Conservation (phyloP, 768 basidiomycete genomes). For the Pulveroboletus sp. region DNA sequence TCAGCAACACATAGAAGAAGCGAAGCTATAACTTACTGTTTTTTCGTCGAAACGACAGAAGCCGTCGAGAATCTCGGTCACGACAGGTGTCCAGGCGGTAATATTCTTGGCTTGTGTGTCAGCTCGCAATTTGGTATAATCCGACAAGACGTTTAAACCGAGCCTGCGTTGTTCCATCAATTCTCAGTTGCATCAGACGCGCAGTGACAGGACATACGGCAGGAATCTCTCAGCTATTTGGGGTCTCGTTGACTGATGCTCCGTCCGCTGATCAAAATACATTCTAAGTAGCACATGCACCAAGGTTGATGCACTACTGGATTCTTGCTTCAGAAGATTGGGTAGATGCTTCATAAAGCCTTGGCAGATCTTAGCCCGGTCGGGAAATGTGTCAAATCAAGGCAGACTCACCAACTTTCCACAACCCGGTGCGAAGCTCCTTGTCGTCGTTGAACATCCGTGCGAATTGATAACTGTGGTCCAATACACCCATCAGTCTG, state of each 20-base stretch:
- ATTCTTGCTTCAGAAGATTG: conserved; percentile 96
- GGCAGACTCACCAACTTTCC: conserved; percentile 92
- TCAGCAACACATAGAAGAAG: conserved; percentile 2
- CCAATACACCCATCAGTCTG: conserved; percentile 90
- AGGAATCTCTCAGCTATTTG: conserved; percentile 72
- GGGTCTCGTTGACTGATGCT: conserved; percentile 78
- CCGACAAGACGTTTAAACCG: conserved; percentile 80
- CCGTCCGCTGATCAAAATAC: conserved; percentile 88
- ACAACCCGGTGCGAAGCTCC: conserved; percentile 90
- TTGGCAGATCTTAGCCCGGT: conserved; percentile 29
- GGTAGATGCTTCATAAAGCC: conserved; percentile 99
- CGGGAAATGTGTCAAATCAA: background rate
- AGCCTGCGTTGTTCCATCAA: conserved; percentile 47
- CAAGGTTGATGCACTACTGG: conserved; percentile 91
- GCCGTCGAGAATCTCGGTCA: conserved; percentile 90
- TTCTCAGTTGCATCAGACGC: background rate
- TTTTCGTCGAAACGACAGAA: conserved; percentile 87
- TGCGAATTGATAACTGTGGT: conserved; percentile 97
- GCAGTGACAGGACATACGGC: conserved; percentile 43
- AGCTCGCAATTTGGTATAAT: conserved; percentile 83
- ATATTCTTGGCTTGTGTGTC: conserved; percentile 96
- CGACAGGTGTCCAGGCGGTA: conserved; percentile 96
- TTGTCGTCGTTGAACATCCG: conserved; percentile 98
- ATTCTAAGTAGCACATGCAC: conserved; percentile 89
- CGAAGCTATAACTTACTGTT: conserved; percentile 55